Evolutionary conservation across 2,329 filamentous ascomycete genomes (phyloP).

Genomic region (Beauveria sp.): DNA sequence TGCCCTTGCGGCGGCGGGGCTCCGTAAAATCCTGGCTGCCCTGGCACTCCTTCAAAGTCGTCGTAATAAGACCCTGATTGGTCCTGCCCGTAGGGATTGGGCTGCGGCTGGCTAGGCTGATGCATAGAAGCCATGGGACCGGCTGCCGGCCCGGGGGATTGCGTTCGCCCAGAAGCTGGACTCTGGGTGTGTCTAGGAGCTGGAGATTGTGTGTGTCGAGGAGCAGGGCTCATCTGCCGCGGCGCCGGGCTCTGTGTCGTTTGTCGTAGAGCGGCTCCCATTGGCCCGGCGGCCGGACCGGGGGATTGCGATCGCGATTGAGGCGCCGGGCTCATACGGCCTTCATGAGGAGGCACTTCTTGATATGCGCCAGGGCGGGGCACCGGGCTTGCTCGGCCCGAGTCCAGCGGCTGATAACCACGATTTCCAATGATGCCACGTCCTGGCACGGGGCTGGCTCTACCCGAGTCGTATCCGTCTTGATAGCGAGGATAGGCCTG

Average conservation of each 20-base stretch:
- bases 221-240: conserved; percentile 39
- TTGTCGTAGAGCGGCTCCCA: conserved; percentile 16
- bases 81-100: neutral
- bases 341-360: neutral
- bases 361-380: neutral
- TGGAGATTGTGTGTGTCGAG: conserved; percentile 34
- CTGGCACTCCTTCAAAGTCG: neutral
- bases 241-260: conserved; percentile 13
- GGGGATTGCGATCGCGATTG: conserved; percentile 1
- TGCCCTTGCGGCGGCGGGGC: conserved; percentile 27
- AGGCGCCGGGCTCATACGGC: conserved; percentile 5
- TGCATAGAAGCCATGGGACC: neutral
- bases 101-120: neutral
- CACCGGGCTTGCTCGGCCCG: neutral
- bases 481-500: neutral
- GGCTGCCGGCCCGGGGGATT: neutral
- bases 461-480: neutral
- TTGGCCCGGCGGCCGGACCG: conserved; percentile 14
- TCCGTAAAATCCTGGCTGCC: conserved; percentile 4
- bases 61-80: neutral
- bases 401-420: neutral
- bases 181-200: conserved; percentile 14
- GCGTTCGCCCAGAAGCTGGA: neutral
- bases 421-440: neutral
- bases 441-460: neutral